Base-by-base conservation (phyloP, 495 filamentous ascomycete genomes). In the Annulohypoxylon bovei region DNA sequence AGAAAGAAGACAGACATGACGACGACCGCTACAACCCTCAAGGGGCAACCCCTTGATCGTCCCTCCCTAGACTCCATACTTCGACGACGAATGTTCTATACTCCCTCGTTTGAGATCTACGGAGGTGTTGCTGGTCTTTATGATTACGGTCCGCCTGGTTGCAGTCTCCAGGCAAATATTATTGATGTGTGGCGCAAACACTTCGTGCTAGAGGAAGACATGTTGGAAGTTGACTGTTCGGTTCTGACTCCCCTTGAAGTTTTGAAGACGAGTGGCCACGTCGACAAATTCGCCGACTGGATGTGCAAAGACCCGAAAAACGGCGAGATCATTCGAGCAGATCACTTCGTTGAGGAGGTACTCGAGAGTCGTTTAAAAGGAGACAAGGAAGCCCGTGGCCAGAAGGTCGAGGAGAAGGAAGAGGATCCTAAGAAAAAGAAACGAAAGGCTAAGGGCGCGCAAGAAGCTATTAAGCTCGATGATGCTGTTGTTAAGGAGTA, bases 251-350 rank as follows among this genome's bases (percentile, higher is more conserved):
- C 95, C 22, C 86, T 93, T 65, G 92, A 95, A 40, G 92, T 98
- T 9, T 85, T 99, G 47, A 97, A 98, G 87, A 98, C 95, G 23
- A 93, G 90, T 76, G 95, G 96, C 64, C 95, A 99, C 81, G 95
- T 98, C 56, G 95, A 98, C 70, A 96, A 96, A 79, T 99, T 98
- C 78, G 91, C 93, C 71, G 96, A 98, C 79, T 98, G 93, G 93
- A 97, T 98, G 94, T 97, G 93, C 88, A 98, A 98, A 81, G 95
- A 99, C 79, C 93, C 94, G 57, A 95, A 97, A 84, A 95, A 91
- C 72, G 95, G 95, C 75, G 96, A 98, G 83, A 96, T 98, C 64
- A 90, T 98, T 79, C 88, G 95, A 65, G 94, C 95, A 28, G 95
- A 99, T 77, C 95, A 99, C 81, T 85, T 98, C 69, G 93, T 99